A percentile compares a stretch with the other conserved stretches of the same genome.
These are phyloP conservation scores for Cladochytrium replicatum DNA, from an alignment of 192 early-diverging fungal genomes.

Conservation along the genomic window DNA sequence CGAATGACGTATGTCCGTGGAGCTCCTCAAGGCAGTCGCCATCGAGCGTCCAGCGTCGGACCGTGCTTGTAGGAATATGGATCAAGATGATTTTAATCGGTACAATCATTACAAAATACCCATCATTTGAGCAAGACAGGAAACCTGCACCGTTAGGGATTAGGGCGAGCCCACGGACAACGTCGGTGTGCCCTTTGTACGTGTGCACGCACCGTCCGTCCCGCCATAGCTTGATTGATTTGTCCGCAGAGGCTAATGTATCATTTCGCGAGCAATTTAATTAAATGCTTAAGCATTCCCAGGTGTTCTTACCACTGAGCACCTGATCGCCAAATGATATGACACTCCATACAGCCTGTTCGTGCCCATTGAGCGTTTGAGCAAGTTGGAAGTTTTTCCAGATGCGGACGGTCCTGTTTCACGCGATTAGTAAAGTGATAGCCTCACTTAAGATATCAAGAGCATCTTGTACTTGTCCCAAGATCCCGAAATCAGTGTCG, in stretches of 20 bases:
- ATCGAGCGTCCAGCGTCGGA: conserved; percentile 70
- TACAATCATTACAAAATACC: conserved; percentile 38
- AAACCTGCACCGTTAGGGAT: conserved; percentile 60
- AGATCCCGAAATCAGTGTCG: conserved; percentile 87
- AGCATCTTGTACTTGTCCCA: conserved; percentile 80
- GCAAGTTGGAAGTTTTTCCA: conserved; percentile 73
- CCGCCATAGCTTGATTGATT: conserved; percentile 78
- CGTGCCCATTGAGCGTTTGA: conserved; percentile 67
- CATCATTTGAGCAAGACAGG: conserved; percentile 81
- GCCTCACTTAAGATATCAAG: background rate
- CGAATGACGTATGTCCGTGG: conserved; percentile 82
- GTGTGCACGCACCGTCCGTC: conserved; percentile 52
- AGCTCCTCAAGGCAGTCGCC: conserved; percentile 67
- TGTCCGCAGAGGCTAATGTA: conserved; percentile 75
- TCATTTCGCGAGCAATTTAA: no score
- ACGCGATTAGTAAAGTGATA: no score
- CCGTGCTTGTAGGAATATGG: conserved; percentile 35
- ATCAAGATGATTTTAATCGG: no score
- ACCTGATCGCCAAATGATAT: conserved; percentile 56
- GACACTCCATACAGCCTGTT: conserved; percentile 85
- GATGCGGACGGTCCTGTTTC: conserved; percentile 77
- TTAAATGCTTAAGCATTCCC: no score
- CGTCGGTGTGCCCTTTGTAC: conserved; percentile 78
- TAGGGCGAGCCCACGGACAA: conserved; percentile 67
- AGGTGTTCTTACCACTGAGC: no score